Percentiles rank a stretch among this genome's conserved stretches.
phyloP scores from a whole-genome alignment of 2,329 filamentous ascomycete genomes.

The Beauveria scarabaeidicola region DNA sequence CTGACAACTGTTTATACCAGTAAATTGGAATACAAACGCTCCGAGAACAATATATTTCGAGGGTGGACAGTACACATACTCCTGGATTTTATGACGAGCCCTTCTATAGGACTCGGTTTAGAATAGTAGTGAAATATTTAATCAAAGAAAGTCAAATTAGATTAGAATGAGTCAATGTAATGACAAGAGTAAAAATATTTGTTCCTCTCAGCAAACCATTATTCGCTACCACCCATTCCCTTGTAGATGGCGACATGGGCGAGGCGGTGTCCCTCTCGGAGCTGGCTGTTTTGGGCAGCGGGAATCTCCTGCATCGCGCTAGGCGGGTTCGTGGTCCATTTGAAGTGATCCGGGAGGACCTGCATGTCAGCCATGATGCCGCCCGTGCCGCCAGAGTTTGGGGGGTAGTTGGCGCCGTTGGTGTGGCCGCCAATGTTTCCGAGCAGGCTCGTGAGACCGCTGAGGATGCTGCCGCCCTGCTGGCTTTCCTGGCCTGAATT shows the following conservation, averaged over 20 bases:
- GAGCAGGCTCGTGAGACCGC: slow-evolving; percentile 1
- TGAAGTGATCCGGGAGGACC: slow-evolving; percentile 4
- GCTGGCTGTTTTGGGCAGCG: slow-evolving; percentile 1
- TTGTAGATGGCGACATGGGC: slow-evolving; percentile 2
- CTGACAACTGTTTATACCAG: too few relatives aligned
- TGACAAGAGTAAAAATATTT: not conserved
- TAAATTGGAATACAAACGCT: too few relatives aligned
- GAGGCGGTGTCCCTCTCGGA: slow-evolving; percentile 6
- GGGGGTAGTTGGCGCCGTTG: not conserved
- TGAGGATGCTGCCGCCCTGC: not conserved
- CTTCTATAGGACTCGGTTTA: too few relatives aligned
- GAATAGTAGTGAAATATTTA: too few relatives aligned
- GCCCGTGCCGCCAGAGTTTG: not conserved
- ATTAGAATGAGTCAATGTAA: not conserved
- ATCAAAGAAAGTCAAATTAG: too few relatives aligned
- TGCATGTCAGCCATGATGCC: not conserved
- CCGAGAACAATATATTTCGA: too few relatives aligned
- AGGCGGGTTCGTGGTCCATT: not conserved
- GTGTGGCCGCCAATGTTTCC: slow-evolving; percentile 8
- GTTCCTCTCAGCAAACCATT: not conserved
- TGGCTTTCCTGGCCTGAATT: not conserved
- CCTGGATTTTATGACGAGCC: too few relatives aligned
- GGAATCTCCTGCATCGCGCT: not conserved
- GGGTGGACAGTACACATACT: too few relatives aligned
- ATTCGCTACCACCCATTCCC: not conserved